Base-by-base conservation (phyloP, 495 filamentous ascomycete species). In the Oidiodendron maius region DNA sequence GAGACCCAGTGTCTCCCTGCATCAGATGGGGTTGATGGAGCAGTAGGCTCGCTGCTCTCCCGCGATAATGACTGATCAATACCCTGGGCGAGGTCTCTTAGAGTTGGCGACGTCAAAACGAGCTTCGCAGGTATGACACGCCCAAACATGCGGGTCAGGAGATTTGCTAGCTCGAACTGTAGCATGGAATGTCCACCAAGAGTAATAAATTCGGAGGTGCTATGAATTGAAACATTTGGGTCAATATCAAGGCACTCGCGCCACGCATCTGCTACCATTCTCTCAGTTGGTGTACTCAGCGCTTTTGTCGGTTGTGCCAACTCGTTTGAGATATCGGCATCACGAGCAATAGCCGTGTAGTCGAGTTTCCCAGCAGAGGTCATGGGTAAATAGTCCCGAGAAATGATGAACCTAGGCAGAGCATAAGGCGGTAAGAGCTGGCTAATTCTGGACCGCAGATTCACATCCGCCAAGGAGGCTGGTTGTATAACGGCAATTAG, bases 291-390 rank as follows among this genome's bases (percentile, higher is more conserved):
- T 43, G 15, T 43, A n/a, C n/a, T n/a, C n/a, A n/a, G n/a, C 10
- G 28, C 28, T 34, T n/a, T 34, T 34, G 28, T 34, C 28, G 8
- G 28, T n/a, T 34, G 10, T 43, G 16, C 17, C 10, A 21, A 43
- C 40, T 43, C 4, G 4, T 16, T 18, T 21, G 5, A 43, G 25
- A 10, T 22, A 25, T 43, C 16, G 12, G 10, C 4, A 43, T 6
- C 12, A 22, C 17, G n/a, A n/a, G 50, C 56, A 35, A 57, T 48
- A 20, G 25, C 48, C 32, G 46, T 54, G 50, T 62, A 62, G 47
- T 66, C 60, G 16, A 61, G 23, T 44, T 66, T 66, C 20, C 60
- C 57, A 26, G 45, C 51, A 1, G 37, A 16, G 2, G 62, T 64
- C 48, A 58, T 45, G 9, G 63, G 63, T 40, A 66, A 58, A 34